Base-by-base conservation (phyloP, 768 basidiomycete genomes). In the Trametes sanguinea region DNA sequence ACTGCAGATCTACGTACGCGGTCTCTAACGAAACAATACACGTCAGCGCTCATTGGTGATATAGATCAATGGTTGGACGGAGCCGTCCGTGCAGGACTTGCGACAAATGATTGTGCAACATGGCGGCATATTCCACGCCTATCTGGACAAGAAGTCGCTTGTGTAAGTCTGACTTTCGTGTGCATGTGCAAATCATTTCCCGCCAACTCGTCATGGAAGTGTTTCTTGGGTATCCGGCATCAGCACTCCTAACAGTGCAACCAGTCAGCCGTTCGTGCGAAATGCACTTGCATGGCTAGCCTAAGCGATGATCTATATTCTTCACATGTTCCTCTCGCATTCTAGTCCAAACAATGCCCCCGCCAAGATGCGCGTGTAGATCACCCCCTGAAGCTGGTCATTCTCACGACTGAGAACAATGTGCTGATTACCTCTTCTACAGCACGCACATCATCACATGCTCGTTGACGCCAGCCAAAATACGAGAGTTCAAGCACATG, bases 401-500 rank as follows among this genome's bases (percentile, higher is more conserved):
- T 22, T 22, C 22, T 22, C 22, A 22, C 22, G 22, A 22, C 22
- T 22, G 22, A 22, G 22, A 22, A 22, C 22, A 22, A 22, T 22
- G 43, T 3, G 9, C 11, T 37, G 9, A 27, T 54, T 13, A 27
- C 32, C 66, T 13, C 50, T 52, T 39, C 22, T 51, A 43, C 68
- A 93, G 92, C 33, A 96, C 95, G 0, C 95, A 97, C 72, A 88
- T 99, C 67, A 79, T 99, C 52, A 96, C 97, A 3, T 90, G 89
- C 65, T 90, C 92, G 35, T 82, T 99, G 46, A 98, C 96, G 0
- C 89, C 93, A 0, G 86, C 87, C 44, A 99, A 98, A 75, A 83
- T 94, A 46, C 84, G 84, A 22, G 94, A 96, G 68, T 98, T 95
- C 74, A 83, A 88, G 72, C 74, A 88, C 44, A 90, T 96, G 89